Evolutionary conservation across 768 basidiomycete species (phyloP).

Genomic region (Royoungia palumana): DNA sequence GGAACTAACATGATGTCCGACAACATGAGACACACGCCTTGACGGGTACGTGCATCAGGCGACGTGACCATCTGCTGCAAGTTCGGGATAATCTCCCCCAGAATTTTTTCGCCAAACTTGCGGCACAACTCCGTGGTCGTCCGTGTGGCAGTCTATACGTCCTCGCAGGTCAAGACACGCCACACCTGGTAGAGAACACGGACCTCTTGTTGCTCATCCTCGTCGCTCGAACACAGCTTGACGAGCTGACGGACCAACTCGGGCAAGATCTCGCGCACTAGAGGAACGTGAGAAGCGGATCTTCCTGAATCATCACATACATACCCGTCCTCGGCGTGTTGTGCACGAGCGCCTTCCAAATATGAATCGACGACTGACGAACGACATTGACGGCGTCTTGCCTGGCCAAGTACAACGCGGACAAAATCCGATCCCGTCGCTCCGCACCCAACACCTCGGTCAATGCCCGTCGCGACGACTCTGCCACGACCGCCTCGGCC

Average conservation of each 20-base stretch:
- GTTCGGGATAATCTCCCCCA: constrained; percentile 80
- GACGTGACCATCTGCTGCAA: constrained; percentile 66
- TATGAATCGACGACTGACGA: constrained; percentile 86
- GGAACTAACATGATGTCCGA: constrained; percentile 78
- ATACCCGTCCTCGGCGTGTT: constrained; percentile 89
- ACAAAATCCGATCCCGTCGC: constrained; percentile 85
- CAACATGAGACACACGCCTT: constrained; percentile 86
- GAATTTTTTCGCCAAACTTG: constrained; percentile 90
- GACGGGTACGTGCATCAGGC: constrained; percentile 58
- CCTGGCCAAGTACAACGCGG: constrained; percentile 87
- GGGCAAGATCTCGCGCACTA: constrained; percentile 87
- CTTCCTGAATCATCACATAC: not conserved
- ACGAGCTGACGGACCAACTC: constrained; percentile 80
- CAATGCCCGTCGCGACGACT: constrained; percentile 81
- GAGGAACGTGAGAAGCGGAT: constrained; percentile 2
- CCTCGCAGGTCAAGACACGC: constrained; percentile 5
- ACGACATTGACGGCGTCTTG: constrained; percentile 91
- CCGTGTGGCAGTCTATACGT: constrained; percentile 80
- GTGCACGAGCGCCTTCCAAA: constrained; percentile 97
- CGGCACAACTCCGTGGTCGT: constrained; percentile 87
- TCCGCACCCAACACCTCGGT: constrained; percentile 86
- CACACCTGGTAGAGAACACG: constrained; percentile 1
- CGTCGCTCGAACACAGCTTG: constrained; percentile 70
- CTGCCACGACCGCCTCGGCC: constrained; percentile 62
- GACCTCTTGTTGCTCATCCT: constrained; percentile 89